phyloP scores from a whole-genome alignment of 306 rosid genomes.

The Vigna unguiculata region DNA sequence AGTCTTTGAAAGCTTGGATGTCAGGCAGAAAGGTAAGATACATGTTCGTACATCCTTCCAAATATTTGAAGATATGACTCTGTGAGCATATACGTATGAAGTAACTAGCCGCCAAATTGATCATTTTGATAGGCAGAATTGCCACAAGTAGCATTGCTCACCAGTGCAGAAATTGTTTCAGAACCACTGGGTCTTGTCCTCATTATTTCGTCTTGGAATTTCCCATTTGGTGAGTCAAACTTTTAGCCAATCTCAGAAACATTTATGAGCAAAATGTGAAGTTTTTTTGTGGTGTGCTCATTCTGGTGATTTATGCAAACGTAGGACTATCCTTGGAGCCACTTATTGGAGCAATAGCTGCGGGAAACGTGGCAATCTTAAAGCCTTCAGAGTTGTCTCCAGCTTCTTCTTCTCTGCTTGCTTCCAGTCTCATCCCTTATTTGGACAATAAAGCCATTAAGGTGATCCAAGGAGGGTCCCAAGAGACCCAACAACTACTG shows the following conservation, averaged over 20 bases:
- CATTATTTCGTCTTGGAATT: constrained; percentile 84
- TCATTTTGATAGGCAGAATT: constrained; percentile 59
- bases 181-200: constrained; percentile 82
- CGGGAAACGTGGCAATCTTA: constrained; percentile 70
- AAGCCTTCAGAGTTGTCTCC: constrained; percentile 79
- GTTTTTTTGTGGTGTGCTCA: neutral
- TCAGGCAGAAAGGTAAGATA: constrained; percentile 66
- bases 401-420: constrained; percentile 61
- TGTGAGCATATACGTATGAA: neutral
- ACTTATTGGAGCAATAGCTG: constrained; percentile 81
- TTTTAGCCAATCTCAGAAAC: neutral
- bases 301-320: neutral
- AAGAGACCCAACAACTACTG: constrained; percentile 52
- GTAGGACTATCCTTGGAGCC: constrained; percentile 84
- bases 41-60: neutral
- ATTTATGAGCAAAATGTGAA: neutral
- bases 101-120: neutral
- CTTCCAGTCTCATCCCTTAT: constrained; percentile 49
- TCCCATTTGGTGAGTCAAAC: constrained; percentile 71
- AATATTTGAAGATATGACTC: neutral
- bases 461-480: constrained; percentile 67
- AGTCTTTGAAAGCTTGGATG: constrained; percentile 65
- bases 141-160: constrained; percentile 69
- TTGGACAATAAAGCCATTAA: constrained; percentile 63
- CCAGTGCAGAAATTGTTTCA: constrained; percentile 67